Evolutionary conservation across 768 basidiomycete species (phyloP).

Genomic region (Megacollybia marginata): DNA sequence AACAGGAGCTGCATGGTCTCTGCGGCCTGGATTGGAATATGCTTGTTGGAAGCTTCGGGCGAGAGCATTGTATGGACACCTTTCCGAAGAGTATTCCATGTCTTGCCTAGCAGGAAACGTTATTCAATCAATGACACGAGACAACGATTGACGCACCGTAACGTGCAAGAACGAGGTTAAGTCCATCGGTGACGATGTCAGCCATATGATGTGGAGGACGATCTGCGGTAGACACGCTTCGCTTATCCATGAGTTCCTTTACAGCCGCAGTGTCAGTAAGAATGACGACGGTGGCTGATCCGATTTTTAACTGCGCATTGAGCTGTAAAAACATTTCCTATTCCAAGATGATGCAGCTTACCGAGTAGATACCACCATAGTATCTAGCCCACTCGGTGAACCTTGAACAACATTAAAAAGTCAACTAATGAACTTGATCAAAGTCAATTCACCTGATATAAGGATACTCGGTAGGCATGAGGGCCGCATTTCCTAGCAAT

Average conservation of each 20-base stretch:
- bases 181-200: constrained; percentile 10
- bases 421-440: not conserved
- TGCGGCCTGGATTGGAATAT: constrained; percentile 6
- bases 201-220: constrained; percentile 15
- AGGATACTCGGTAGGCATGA: constrained; percentile 9
- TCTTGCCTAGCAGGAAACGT: not conserved
- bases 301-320: no score
- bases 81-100: constrained; percentile 4
- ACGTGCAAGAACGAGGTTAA: constrained; percentile 10
- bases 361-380: not conserved
- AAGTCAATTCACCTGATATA: not conserved
- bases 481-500: constrained; percentile 10
- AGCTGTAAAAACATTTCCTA: no score
- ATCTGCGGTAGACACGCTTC: constrained; percentile 8
- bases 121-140: not conserved
- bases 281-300: no score
- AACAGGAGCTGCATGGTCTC: constrained; percentile 17
- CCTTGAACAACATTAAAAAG: not conserved
- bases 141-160: constrained; percentile 3
- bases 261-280: no score
- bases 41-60: constrained; percentile 9
- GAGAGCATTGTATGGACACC: constrained; percentile 10
- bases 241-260: not conserved
- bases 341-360: not conserved
- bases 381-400: not conserved